Percentiles rank a stretch among this genome's conserved stretches.
These are phyloP conservation scores for Beauveria scarabaeidicola DNA, from an alignment of 2,329 filamentous ascomycete species.

Conservation along the genomic window DNA sequence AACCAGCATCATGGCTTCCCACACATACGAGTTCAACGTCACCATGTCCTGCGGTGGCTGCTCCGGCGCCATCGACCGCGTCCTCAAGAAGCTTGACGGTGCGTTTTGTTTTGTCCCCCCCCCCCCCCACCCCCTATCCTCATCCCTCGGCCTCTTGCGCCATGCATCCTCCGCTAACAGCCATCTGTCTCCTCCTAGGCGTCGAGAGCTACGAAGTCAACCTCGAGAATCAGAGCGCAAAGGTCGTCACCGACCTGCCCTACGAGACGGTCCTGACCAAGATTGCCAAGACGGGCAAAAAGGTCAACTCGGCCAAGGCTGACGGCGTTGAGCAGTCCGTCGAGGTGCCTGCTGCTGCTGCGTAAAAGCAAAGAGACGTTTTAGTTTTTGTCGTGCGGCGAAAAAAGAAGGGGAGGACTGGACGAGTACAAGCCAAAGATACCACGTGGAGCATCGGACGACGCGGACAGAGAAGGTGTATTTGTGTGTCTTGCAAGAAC, in stretches of 20 bases:
- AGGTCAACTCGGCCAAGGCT: constrained; percentile 67
- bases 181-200: constrained; percentile 40
- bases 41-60: constrained; percentile 93
- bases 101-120: constrained; percentile 26
- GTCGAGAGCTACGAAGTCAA: constrained; percentile 81
- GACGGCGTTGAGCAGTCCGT: constrained; percentile 54
- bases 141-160: not conserved
- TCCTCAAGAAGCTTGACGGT: constrained; percentile 90
- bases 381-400: no score
- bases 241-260: constrained; percentile 61
- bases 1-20: constrained; percentile 60
- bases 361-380: constrained; percentile 12
- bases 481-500: no score
- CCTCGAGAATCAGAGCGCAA: constrained; percentile 77
- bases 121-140: no score
- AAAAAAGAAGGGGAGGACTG: not conserved
- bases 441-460: not conserved
- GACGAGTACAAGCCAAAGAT: not conserved
- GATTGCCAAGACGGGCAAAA: constrained; percentile 94
- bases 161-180: constrained; percentile 4
- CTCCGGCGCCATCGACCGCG: constrained; percentile 86
- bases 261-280: constrained; percentile 78
- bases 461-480: not conserved
- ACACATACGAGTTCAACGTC: constrained; percentile 94
- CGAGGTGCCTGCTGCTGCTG: constrained; percentile 32